These are phyloP conservation scores for Dittrichia graveolens DNA, from an alignment of 129 eudicot genomes.

Conservation along the genomic window DNA sequence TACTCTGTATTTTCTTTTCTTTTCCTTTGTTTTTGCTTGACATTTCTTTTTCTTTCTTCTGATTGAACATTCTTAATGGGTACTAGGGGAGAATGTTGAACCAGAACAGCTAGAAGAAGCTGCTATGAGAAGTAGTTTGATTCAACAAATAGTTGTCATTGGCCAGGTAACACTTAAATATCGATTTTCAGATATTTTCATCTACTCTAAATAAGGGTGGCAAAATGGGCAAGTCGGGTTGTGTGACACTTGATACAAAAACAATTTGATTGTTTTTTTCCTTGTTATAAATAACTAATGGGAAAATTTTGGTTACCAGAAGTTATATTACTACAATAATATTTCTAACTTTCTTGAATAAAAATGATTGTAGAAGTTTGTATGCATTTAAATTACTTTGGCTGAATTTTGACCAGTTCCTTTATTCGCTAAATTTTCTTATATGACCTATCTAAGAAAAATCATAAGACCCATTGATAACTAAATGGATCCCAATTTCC, in stretches of 20 bases:
- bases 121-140: slow-evolving; percentile 80
- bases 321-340: no score
- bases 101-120: slow-evolving; percentile 97
- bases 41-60: slow-evolving; percentile 13
- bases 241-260: not conserved
- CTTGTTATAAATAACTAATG: not conserved
- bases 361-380: not conserved
- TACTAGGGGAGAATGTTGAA: slow-evolving; percentile 91
- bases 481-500: not conserved
- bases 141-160: slow-evolving; percentile 85
- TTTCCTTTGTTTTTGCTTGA: not conserved
- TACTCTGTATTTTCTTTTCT: not conserved
- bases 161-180: slow-evolving; percentile 66
- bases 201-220: not conserved
- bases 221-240: not conserved
- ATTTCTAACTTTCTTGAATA: no score
- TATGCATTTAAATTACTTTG: not conserved
- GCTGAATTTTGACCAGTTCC: not conserved
- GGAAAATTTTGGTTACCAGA: not conserved
- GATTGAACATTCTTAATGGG: slow-evolving; percentile 13
- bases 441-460: not conserved
- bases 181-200: slow-evolving; percentile 3
- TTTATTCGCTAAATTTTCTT: not conserved
- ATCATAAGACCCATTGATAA: not conserved
- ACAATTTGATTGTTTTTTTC: not conserved